Evolutionary conservation across 2,329 filamentous ascomycete genomes (phyloP), one percentile per base, ranked within the genome.

Genomic region (Pseudocercospora vitis): DNA sequence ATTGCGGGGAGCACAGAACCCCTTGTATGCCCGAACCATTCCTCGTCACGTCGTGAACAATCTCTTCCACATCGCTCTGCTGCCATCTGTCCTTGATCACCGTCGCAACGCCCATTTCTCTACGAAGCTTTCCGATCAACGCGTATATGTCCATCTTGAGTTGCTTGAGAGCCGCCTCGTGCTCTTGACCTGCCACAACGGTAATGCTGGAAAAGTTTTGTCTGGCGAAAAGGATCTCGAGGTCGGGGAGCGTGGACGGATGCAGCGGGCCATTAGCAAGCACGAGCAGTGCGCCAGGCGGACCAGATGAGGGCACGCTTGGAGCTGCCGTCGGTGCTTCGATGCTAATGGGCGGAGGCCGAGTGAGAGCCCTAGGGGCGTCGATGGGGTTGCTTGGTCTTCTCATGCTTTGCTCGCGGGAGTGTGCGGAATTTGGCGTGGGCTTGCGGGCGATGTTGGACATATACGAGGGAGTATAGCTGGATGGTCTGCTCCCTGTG

Each of bases 1-100:
- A 58, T 7, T 59, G 56, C 24, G 62, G 56, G 35, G 50, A 57
- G 48, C 64, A 68, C 18, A 69, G 44, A 8, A 69, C 61, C 3
- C 63, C 64, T 16, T 60, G 54, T n/a, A 68, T 14, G 9, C 50
- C 51, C 24, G 50, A 47, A 9, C 53, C 53, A 3, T 24, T 40
- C 40, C 54, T 58, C 14, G 42, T 56, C 8, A 54, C 58, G 18
- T 56, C 53, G n/a, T 51, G 14, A n/a, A 62, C 19, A 12, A 55
- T 49, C 4, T 31, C 28, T 19, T 56, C 50, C 7, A 69, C 40
- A 7, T 58, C 57, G 7, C 57, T 56, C 9, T 56, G 51, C 6
- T 37, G 62, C 60, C 59, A 59, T 12, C 49, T 47, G 6, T 58
- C 51, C 19, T 57, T 55, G 14, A 61, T 35, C 23, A 59, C 52